phyloP scores from a whole-genome alignment of 129 eudicot genomes.

The Chrysanthemum makinoi region DNA sequence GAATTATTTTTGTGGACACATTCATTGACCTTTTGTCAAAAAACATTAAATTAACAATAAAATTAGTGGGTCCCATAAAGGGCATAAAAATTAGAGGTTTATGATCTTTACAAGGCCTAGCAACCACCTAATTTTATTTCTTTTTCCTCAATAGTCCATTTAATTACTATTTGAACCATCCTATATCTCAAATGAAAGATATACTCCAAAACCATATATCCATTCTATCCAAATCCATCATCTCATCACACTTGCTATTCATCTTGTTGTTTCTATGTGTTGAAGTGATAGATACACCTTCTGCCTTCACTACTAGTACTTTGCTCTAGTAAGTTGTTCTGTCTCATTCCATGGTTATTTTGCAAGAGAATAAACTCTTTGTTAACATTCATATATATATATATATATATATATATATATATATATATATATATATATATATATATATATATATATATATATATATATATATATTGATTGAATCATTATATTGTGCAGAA shows the following conservation, averaged over 20 bases:
- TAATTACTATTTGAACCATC: conserved; percentile 20
- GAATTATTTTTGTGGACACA: conserved; percentile 1
- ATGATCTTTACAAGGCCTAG: conserved; percentile 14
- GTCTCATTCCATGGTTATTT: neutral
- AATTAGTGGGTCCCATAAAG: conserved; percentile 10
- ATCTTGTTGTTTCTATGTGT: conserved; percentile 11
- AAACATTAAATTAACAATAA: conserved; percentile 9
- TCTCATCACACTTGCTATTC: conserved; percentile 14
- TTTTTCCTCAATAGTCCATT: neutral
- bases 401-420: too few relatives aligned
- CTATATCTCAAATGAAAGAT: neutral
- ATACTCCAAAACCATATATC: conserved; percentile 6
- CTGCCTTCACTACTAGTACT: conserved; percentile 15
- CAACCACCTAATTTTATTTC: conserved; percentile 8
- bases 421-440: too few relatives aligned
- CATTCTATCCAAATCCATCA: conserved; percentile 30
- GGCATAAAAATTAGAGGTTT: conserved; percentile 21
- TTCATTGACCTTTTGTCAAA: conserved; percentile 11
- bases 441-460: too few relatives aligned
- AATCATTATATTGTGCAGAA: conserved; percentile 12
- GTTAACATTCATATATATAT: neutral
- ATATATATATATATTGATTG: neutral
- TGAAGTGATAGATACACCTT: conserved; percentile 16
- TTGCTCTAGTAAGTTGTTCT: conserved; percentile 12
- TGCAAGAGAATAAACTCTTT: neutral